phyloP scores from a whole-genome alignment of 495 filamentous ascomycete species.

The Annulohypoxylon bovei region DNA sequence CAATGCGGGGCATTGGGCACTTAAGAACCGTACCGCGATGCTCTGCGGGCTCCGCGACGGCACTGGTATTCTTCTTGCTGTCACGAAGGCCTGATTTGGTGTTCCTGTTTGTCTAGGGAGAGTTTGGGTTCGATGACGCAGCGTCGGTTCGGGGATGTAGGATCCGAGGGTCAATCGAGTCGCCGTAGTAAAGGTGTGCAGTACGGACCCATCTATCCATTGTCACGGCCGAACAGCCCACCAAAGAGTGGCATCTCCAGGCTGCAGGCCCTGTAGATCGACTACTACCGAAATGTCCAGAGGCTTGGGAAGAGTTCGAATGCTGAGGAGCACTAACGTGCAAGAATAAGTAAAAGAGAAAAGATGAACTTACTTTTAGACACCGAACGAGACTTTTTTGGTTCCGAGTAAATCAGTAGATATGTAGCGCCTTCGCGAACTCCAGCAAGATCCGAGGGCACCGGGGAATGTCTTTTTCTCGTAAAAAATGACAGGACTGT shows the following conservation, averaged over 20 bases:
- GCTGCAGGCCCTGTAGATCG: constrained; percentile 5
- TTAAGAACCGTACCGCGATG: constrained; percentile 20
- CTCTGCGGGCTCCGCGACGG: constrained; percentile 7
- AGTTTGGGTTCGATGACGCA: constrained; percentile 44
- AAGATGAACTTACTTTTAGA: constrained; percentile 51
- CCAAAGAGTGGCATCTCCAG: constrained; percentile 1
- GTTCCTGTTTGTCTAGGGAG: constrained; percentile 1
- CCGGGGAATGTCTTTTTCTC: constrained; percentile 44
- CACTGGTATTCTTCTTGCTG: constrained; percentile 3
- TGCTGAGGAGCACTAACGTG: constrained; percentile 34
- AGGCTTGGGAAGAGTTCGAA: constrained; percentile 33
- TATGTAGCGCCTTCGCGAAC: constrained; percentile 49
- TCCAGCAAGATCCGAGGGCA: constrained; percentile 49
- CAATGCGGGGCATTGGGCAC: constrained; percentile 42
- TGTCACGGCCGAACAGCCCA: constrained; percentile 10
- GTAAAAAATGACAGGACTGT: constrained; percentile 49
- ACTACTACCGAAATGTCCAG: constrained; percentile 10
- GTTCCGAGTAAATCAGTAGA: constrained; percentile 49
- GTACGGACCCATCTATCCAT: constrained; percentile 10
- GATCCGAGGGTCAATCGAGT: constrained; percentile 40
- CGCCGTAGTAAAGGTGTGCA: constrained; percentile 29
- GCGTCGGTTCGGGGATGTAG: constrained; percentile 41
- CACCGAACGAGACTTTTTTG: constrained; percentile 52
- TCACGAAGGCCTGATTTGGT: constrained; percentile 8
- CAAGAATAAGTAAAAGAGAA: constrained; percentile 22